Conservation (phyloP, 139 green algal species). For the Tetradesmus lagerheimii region DNA sequence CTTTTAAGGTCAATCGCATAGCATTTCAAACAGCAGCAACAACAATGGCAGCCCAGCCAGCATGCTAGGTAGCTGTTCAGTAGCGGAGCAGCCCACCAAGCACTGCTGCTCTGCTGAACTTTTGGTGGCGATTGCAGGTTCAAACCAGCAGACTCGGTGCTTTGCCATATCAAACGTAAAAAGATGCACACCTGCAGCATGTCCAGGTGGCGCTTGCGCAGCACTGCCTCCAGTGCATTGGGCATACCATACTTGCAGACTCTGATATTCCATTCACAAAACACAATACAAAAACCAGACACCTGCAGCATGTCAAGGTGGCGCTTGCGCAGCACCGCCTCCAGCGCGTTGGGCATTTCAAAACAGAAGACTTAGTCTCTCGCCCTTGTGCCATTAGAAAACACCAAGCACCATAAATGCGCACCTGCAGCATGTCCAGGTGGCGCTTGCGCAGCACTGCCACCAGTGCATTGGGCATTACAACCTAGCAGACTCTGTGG, state of each 20-base stretch:
- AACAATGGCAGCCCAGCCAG: too few relatives aligned
- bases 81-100: too few relatives aligned
- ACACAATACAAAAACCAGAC: background rate
- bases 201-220: slow-evolving; percentile 58
- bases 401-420: too few relatives aligned
- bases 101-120: too few relatives aligned
- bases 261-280: background rate
- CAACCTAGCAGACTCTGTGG: too few relatives aligned
- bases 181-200: slow-evolving; percentile 47
- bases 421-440: slow-evolving; percentile 55
- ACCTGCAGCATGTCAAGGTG: slow-evolving; percentile 59
- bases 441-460: slow-evolving; percentile 56
- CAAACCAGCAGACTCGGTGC: too few relatives aligned
- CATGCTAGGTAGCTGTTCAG: too few relatives aligned
- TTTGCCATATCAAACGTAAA: too few relatives aligned
- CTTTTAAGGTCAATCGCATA: too few relatives aligned
- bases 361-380: too few relatives aligned
- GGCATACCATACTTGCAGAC: background rate
- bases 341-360: slow-evolving; percentile 55
- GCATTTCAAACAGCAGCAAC: background rate
- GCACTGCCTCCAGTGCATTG: slow-evolving; percentile 58
- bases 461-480: slow-evolving; percentile 62
- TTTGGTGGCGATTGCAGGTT: too few relatives aligned
- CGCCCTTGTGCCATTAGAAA: too few relatives aligned
- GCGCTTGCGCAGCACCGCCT: slow-evolving; percentile 55